A percentile compares a stretch with the other conserved stretches of the same genome.
These are phyloP conservation scores for Taiozyma sp. DNA, from an alignment of 1,139 yeast species.

Conservation along the genomic window DNA sequence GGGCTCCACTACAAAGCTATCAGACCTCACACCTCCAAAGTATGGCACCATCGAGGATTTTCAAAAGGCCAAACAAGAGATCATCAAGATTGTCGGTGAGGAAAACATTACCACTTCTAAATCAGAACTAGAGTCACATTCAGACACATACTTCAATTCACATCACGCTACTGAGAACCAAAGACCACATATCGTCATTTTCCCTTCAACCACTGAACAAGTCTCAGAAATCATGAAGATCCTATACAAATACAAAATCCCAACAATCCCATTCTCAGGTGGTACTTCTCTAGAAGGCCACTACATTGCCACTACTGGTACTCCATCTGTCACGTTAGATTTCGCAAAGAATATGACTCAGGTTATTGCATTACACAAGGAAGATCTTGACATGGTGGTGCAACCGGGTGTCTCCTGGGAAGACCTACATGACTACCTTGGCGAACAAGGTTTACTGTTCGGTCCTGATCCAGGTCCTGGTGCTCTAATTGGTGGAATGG, in stretches of 20 bases:
- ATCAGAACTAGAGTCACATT: constrained; percentile 39
- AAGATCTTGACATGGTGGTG: constrained; percentile 64
- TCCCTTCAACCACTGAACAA: constrained; percentile 62
- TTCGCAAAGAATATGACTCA: constrained; percentile 50
- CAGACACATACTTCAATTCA: constrained; percentile 59
- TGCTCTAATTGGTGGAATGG: constrained; percentile 73
- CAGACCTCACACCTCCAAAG: constrained; percentile 29
- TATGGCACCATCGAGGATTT: constrained; percentile 41
- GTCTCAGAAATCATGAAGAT: constrained; percentile 59
- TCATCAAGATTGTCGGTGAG: constrained; percentile 34
- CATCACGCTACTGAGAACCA: constrained; percentile 53
- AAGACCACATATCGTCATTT: constrained; percentile 49
- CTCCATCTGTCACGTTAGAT: constrained; percentile 47
- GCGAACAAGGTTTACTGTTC: constrained; percentile 45
- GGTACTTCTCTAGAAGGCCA: constrained; percentile 90
- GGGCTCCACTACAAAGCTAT: constrained; percentile 30
- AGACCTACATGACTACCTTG: constrained; percentile 51
- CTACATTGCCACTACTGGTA: constrained; percentile 69
- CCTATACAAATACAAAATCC: constrained; percentile 59
- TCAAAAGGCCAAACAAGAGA: constrained; percentile 38
- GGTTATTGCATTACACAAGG: constrained; percentile 47
- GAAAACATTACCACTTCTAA: constrained; percentile 31
- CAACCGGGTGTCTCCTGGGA: constrained; percentile 83
- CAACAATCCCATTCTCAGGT: constrained; percentile 80
- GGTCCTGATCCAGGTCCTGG: constrained; percentile 87